A percentile compares a stretch with the other conserved stretches of the same genome.
phyloP scores from a whole-genome alignment of 1,139 yeast species.

The Suhomyces kunorum region DNA sequence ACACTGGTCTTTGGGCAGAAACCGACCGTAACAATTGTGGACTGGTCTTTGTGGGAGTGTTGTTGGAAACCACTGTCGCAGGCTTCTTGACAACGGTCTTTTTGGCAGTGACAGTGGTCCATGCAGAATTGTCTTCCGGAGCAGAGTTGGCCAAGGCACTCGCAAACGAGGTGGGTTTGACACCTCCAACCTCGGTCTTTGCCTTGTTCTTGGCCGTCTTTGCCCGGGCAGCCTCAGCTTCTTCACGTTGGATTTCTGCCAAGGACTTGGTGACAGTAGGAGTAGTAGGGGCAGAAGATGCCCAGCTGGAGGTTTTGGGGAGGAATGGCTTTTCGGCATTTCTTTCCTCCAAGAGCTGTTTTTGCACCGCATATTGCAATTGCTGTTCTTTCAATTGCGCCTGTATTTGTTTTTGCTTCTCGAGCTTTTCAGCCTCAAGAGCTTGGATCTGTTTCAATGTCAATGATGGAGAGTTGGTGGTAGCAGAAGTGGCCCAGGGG shows the following conservation, averaged over 20 bases:
- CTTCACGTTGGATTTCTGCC: constrained; percentile 50
- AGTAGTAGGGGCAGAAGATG: constrained; percentile 28
- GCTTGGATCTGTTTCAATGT: constrained; percentile 71
- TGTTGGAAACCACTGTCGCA: constrained; percentile 19
- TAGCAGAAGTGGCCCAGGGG: constrained; percentile 54
- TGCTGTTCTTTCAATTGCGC: constrained; percentile 34
- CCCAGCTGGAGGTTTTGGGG: constrained; percentile 61
- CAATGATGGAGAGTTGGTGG: constrained; percentile 42
- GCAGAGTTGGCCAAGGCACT: constrained; percentile 25
- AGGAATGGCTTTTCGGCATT: constrained; percentile 33
- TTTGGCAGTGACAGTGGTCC: constrained; percentile 48
- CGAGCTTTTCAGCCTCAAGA: constrained; percentile 58
- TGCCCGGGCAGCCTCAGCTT: constrained; percentile 42
- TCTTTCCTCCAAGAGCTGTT: constrained; percentile 25
- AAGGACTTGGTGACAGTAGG: constrained; percentile 36
- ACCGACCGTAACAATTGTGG: constrained; percentile 52
- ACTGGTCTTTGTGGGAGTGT: constrained; percentile 30
- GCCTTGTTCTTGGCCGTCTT: constrained; percentile 22
- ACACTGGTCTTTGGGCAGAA: constrained; percentile 37
- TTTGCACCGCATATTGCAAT: constrained; percentile 19
- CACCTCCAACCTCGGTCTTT: constrained; percentile 17
- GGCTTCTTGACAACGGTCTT: constrained; percentile 31
- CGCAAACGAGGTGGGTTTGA: constrained; percentile 21
- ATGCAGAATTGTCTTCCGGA: constrained; percentile 38
- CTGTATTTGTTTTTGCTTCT: constrained; percentile 39